phyloP scores from a whole-genome alignment of 257 asterid species.

The Datura wrightii region DNA sequence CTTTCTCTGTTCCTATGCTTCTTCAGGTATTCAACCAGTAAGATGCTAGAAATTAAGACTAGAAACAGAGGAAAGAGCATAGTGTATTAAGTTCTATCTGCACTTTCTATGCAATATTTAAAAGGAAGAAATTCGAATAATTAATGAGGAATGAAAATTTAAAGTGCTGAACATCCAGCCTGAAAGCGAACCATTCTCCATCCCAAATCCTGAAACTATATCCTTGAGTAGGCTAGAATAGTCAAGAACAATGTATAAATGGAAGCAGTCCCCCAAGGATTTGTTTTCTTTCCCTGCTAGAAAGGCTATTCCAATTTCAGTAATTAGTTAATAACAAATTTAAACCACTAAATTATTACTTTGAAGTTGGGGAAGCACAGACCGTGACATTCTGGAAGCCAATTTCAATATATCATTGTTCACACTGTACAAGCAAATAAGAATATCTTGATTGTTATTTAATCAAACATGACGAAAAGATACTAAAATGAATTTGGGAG shows the following conservation, averaged over 20 bases:
- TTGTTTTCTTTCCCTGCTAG: not conserved
- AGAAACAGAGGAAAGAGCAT: not conserved
- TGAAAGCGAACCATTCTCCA: not conserved
- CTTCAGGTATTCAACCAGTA: not conserved
- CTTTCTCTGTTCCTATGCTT: not conserved
- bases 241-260: not conserved
- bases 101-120: not conserved
- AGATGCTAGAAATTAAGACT: not conserved
- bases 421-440: not conserved
- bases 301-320: not conserved
- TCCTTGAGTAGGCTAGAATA: conserved; percentile 8
- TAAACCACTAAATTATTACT: not conserved
- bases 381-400: not conserved
- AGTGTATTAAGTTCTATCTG: not conserved
- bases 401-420: not conserved
- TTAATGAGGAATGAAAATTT: not conserved
- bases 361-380: conserved; percentile 11
- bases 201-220: conserved; percentile 10
- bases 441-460: not conserved
- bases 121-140: not conserved
- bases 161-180: not conserved
- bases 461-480: not conserved
- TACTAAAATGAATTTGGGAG: not conserved
- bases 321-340: not conserved
- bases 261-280: not conserved